A percentile compares a stretch with the other conserved stretches of the same genome.
phyloP scores from a whole-genome alignment of 331 rosid genomes.

The Rhamnella rubrinervis region DNA sequence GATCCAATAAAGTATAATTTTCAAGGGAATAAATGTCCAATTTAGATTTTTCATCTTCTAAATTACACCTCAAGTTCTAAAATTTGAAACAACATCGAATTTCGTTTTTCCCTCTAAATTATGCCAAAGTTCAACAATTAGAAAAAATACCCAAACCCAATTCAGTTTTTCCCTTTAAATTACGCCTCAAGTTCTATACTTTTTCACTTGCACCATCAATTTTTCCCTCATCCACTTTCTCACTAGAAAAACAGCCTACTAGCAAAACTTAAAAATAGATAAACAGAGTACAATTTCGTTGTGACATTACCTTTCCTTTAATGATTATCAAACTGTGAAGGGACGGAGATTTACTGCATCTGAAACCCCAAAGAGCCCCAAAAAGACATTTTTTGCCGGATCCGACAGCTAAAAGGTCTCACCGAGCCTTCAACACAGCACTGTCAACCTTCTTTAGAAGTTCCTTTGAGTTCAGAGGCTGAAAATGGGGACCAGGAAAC shows the following conservation, averaged over 20 bases:
- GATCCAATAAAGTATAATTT: too few relatives aligned
- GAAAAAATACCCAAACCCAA: too few relatives aligned
- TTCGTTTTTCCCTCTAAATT: too few relatives aligned
- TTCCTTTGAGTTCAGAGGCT: slow-evolving; percentile 23
- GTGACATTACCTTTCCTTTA: slow-evolving; percentile 71
- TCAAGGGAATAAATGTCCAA: too few relatives aligned
- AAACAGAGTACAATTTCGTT: background rate
- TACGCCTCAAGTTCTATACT: too few relatives aligned
- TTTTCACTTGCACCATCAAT: background rate
- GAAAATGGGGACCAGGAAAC: slow-evolving; percentile 11
- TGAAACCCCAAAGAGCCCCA: slow-evolving; percentile 64
- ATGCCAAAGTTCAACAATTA: too few relatives aligned
- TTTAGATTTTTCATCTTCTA: too few relatives aligned
- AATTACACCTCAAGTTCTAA: too few relatives aligned
- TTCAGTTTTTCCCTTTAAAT: too few relatives aligned
- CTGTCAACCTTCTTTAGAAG: slow-evolving; percentile 31
- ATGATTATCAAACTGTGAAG: slow-evolving; percentile 51
- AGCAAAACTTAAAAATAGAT: background rate
- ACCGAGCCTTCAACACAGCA: slow-evolving; percentile 48
- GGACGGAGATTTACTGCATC: slow-evolving; percentile 79
- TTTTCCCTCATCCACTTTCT: background rate
- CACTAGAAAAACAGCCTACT: slow-evolving; percentile 7
- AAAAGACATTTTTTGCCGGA: slow-evolving; percentile 43
- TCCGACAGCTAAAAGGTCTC: slow-evolving; percentile 44
- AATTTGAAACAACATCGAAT: too few relatives aligned